phyloP scores from a whole-genome alignment of 2,329 filamentous ascomycete species.

The Penicillium sp. region DNA sequence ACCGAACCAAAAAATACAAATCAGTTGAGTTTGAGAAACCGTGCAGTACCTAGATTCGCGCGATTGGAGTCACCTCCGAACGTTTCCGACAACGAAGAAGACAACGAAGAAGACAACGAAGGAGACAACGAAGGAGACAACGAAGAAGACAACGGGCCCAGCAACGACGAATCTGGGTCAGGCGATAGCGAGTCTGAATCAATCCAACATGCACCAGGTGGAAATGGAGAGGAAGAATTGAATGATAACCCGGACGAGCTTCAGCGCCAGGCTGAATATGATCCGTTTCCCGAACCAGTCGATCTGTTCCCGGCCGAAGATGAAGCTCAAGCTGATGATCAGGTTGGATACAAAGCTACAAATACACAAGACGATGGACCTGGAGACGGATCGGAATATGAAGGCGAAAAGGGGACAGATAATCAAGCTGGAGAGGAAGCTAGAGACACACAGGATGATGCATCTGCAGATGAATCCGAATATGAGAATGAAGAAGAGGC shows the following conservation, averaged over 20 bases:
- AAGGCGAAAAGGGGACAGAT: neutral
- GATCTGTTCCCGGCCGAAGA: neutral
- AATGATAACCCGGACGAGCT: neutral
- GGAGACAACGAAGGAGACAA: too few relatives aligned
- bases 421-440: neutral
- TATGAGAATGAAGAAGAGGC: neutral
- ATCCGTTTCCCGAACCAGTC: neutral
- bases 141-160: neutral
- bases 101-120: neutral
- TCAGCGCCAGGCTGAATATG: neutral
- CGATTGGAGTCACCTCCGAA: neutral
- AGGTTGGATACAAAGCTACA: neutral
- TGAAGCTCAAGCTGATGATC: neutral
- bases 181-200: neutral
- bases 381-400: neutral
- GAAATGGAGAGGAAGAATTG: neutral
- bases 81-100: neutral
- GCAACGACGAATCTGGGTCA: neutral
- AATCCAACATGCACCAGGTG: neutral
- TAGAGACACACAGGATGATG: neutral
- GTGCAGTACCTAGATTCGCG: neutral
- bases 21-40: neutral
- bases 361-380: neutral
- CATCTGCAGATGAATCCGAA: neutral
- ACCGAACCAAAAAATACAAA: conserved; percentile 1